Evolutionary conservation across 2,329 filamentous ascomycete species (phyloP), one percentile per base, ranked within the genome.

Genomic region (Exserohilum turcica): DNA sequence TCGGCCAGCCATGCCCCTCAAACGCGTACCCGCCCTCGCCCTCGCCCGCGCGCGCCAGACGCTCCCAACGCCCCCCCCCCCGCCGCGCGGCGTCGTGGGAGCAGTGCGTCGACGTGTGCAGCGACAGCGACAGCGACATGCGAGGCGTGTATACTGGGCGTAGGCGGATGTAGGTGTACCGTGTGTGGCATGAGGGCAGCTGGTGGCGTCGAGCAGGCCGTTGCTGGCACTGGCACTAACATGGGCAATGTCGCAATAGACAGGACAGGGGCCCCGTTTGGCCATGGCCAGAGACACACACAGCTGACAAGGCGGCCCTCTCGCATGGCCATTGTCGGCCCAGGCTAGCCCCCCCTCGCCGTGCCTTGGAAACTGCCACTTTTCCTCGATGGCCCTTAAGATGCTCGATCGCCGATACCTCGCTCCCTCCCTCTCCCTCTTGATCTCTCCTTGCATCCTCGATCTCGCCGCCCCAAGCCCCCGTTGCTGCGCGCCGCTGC

Each of bases 361-460:
- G 40, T 50, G 46, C 51, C 51, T 54, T 50, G 51, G 29, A 54
- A 47, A 47, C 32, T 15, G 27, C 15, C 19, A 32, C 29, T 50
- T 44, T 48, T 48, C 8, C 13, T 50, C 51, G 51, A 54, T 54
- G 28, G 31, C 51, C 43, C 51, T 39, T 54, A 54, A 54, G 29
- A 18, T 44, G 46, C 46, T 40, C 51, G 51, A 54, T 54, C 46
- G 51, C 51, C 39, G 46, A 54, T 50, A 54, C 24, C 21, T 54
- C 40, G 35, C 39, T 45, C 29, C 38, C 18, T 37, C 38, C 28
- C 38, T 28, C 38, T 28, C 40, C 28, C 39, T 44, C 35, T 48
- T 24, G 21, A 24, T 24, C 21, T 7, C 21, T 24, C 21, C 21
- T 24, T 24, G 21, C 21, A 24, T 24, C 21, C 21, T 24, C 21